These are phyloP conservation scores for Acer negundo DNA, from an alignment of 345 rosid genomes.

Conservation along the genomic window DNA sequence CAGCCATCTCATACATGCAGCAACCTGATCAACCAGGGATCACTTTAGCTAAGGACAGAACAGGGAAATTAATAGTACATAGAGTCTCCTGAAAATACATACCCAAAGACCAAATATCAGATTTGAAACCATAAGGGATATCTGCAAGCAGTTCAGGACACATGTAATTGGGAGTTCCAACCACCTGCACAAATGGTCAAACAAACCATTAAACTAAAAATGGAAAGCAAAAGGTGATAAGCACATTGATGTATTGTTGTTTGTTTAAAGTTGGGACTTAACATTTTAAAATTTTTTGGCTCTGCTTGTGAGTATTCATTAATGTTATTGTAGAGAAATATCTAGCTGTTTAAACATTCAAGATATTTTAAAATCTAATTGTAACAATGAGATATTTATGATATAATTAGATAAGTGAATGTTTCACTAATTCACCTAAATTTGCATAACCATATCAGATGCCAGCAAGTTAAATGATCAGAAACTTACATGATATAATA, in stretches of 20 bases:
- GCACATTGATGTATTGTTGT: background rate
- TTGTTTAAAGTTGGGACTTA: background rate
- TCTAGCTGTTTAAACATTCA: background rate
- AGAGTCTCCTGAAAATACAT: constrained; percentile 21
- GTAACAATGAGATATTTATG: background rate
- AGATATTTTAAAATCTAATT: background rate
- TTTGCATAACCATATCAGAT: background rate
- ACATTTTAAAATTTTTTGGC: background rate
- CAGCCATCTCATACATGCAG: constrained; percentile 99
- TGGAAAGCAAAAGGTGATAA: constrained; percentile 16
- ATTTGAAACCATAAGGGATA: constrained; percentile 97
- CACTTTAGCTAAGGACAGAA: constrained; percentile 26
- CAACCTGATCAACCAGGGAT: constrained; percentile 67
- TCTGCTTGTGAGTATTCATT: background rate
- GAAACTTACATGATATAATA: background rate
- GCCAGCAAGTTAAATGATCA: background rate
- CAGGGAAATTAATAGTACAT: background rate
- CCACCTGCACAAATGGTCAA: constrained; percentile 60
- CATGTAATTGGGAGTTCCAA: constrained; percentile 99
- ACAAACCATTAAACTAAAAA: constrained; percentile 16
- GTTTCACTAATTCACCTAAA: background rate
- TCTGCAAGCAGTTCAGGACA: constrained; percentile 98
- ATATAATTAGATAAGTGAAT: background rate
- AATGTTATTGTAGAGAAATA: background rate
- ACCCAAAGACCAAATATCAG: constrained; percentile 99